These are phyloP conservation scores for Neurospora sp. DNA, from an alignment of 495 filamentous ascomycete species.

Conservation along the genomic window DNA sequence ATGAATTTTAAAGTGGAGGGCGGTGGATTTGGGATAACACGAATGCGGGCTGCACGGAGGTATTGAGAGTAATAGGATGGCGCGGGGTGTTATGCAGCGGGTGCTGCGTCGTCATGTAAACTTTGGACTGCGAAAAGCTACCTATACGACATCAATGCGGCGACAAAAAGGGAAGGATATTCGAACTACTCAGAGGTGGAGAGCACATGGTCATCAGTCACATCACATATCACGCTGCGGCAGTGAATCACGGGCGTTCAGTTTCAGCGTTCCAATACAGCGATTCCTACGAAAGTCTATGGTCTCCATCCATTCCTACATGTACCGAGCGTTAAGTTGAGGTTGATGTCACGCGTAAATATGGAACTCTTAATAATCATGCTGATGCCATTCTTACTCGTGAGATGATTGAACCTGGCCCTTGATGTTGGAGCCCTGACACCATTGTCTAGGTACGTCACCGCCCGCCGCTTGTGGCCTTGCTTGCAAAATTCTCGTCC, in stretches of 20 bases:
- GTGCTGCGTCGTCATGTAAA: background rate
- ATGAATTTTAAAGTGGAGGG: background rate
- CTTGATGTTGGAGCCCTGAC: background rate
- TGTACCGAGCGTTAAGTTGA: background rate
- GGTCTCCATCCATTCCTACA: background rate
- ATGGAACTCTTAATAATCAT: background rate
- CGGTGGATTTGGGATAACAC: background rate
- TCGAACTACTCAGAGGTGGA: background rate
- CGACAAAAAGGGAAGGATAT: background rate
- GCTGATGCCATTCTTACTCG: background rate
- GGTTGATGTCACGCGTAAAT: background rate
- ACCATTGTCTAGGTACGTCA: background rate
- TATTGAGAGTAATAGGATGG: no score
- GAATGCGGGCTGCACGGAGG: background rate
- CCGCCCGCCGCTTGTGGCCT: background rate
- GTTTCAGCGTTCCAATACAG: background rate
- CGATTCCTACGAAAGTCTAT: background rate
- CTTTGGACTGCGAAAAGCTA: no score
- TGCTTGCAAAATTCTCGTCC: background rate
- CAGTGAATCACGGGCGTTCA: background rate
- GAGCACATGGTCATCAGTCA: background rate
- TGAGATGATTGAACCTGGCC: background rate
- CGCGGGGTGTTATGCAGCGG: background rate
- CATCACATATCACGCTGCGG: background rate
- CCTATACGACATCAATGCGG: background rate